Evolutionary conservation across 2,329 filamentous ascomycete genomes (phyloP), one percentile per base, ranked within the genome.

Genomic region (Colletotrichum sp.): DNA sequence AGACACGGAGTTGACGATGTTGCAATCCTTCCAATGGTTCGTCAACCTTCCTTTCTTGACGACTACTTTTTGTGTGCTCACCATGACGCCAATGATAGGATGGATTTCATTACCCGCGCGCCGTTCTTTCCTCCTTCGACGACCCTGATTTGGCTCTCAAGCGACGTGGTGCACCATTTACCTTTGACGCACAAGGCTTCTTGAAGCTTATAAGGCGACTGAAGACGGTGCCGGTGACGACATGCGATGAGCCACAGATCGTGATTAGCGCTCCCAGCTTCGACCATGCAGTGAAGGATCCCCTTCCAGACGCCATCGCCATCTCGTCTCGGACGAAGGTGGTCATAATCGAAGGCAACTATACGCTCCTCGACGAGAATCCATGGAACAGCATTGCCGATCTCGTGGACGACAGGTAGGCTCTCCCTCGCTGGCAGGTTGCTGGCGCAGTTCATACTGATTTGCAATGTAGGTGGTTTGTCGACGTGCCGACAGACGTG

Each of bases 311-410:
- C 28, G 77, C 71, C 34, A 81, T 79, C 69, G 32, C n/a, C 9
- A 78, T 82, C 9, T 77, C 80, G 15, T 89, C 76, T 82, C 85
- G 71, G 80, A 85, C 73, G 85, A 88, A 84, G 64, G 82, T 89
- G n/a, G 80, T 90, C n/a, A 86, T 90, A 52, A 85, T 90, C 59
- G 89, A 90, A 77, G 89, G 89, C 3, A 88, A 89, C 77, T 90
- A 90, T 81, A 82, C 87, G 3, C 85, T 87, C 69, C 79, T 89
- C 32, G 80, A 88, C 77, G 84, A 86, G 73, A 81, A 84, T 65
- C 87, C 87, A n/a, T 90, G 88, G 88, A 84, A 80, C 63, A 75
- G 81, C 32, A 85, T 86, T 9, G 85, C 86, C n/a, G 69, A 77
- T 8, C 74, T 89, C 69, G 88, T 89, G 82, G 87, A 89, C 80